Percentiles rank a stretch among this genome's conserved stretches.
These are phyloP conservation scores for Ulota crispa DNA, from an alignment of 225 moss, liverwort and hornwort species.

Conservation along the genomic window DNA sequence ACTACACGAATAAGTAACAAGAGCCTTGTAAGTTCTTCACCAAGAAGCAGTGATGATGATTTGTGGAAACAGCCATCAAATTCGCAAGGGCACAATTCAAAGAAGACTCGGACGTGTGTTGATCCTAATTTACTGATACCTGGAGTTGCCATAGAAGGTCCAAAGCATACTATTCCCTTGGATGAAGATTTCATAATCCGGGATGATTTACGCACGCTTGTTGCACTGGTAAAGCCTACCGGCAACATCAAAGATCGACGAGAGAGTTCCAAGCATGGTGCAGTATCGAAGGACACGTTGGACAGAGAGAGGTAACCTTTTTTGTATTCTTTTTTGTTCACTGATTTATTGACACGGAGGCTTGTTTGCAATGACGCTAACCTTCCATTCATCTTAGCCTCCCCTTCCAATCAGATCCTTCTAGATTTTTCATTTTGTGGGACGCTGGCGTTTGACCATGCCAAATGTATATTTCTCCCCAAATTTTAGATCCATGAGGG, in stretches of 20 bases:
- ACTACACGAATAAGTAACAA: neutral
- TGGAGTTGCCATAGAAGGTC: conserved; percentile 52
- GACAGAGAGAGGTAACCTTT: conserved; percentile 35
- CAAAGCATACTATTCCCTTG: conserved; percentile 47
- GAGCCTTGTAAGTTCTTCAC: neutral
- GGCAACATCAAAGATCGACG: conserved; percentile 35
- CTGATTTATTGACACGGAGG: neutral
- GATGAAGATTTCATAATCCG: conserved; percentile 32
- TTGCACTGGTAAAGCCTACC: conserved; percentile 33
- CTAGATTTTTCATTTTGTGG: conserved; percentile 38
- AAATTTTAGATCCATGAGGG: neutral
- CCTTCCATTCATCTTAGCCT: neutral
- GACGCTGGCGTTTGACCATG: conserved; percentile 20
- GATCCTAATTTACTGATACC: conserved; percentile 29
- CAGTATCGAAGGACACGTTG: conserved; percentile 22
- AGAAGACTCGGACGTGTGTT: conserved; percentile 15
- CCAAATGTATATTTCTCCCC: conserved; percentile 16
- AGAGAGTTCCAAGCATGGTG: conserved; percentile 18
- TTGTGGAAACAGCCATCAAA: conserved; percentile 23
- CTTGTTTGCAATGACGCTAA: conserved; percentile 13
- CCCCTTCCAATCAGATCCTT: conserved; percentile 10
- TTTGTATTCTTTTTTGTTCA: neutral
- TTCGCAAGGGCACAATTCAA: conserved; percentile 4
- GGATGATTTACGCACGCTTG: conserved; percentile 31
- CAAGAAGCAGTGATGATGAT: neutral